A percentile compares a stretch with the other conserved stretches of the same genome.
These are phyloP conservation scores for Pestalotiopsis sp. DNA, from an alignment of 2,329 filamentous ascomycete species.

Conservation along the genomic window DNA sequence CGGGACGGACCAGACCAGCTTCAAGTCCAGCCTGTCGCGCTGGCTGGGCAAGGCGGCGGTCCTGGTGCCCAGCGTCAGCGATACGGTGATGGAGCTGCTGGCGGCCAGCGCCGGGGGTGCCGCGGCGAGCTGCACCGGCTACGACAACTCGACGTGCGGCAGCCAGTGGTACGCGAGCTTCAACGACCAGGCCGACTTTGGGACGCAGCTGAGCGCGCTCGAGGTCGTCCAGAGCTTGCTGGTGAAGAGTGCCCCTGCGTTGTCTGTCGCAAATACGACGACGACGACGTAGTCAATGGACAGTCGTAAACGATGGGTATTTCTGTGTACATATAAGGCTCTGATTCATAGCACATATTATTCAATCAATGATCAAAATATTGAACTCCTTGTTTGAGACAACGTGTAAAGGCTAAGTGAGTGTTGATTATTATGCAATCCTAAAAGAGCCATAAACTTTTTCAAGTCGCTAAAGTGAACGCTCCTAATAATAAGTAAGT, in stretches of 20 bases:
- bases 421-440: not conserved
- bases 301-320: not conserved
- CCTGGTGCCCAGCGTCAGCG: slow-evolving; percentile 34
- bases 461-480: not conserved
- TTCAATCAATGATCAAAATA: not conserved
- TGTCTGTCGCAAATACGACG: slow-evolving; percentile 16
- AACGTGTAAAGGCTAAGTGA: not conserved
- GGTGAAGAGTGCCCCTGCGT: slow-evolving; percentile 19
- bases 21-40: slow-evolving; percentile 30
- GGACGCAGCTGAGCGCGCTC: slow-evolving; percentile 37
- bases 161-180: slow-evolving; percentile 34
- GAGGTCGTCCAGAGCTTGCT: slow-evolving; percentile 35
- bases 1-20: slow-evolving; percentile 37
- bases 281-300: not conserved
- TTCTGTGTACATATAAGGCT: not conserved
- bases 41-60: slow-evolving; percentile 35
- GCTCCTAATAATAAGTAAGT: not conserved
- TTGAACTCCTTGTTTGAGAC: no score
- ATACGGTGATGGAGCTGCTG: slow-evolving; percentile 31
- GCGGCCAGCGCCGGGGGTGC: slow-evolving; percentile 34
- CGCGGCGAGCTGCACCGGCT: slow-evolving; percentile 32
- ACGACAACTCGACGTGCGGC: slow-evolving; percentile 32
- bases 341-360: not conserved
- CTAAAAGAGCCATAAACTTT: not conserved
- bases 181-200: slow-evolving; percentile 37